Evolutionary conservation across 108 stramenopile genomes (phyloP), one percentile per base, ranked within the genome.

Genomic region (Cyclotella atomus): DNA sequence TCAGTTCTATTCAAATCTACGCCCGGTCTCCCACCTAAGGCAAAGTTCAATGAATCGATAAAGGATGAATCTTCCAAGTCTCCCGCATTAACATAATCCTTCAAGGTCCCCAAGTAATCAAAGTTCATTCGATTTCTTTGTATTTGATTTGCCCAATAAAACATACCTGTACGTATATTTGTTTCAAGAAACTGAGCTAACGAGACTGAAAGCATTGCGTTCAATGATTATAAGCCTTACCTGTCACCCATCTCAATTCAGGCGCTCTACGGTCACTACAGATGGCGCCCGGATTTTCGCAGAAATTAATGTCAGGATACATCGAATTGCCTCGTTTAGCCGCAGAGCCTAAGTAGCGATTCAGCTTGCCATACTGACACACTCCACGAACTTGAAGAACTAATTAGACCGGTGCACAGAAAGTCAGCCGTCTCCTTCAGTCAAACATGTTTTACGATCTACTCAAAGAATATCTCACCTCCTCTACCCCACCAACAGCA

Each of bases 161-260:
- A 83, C 68, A 83, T 68, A 4, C 82, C 82, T 24, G 77, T 68
- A 50, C n/a, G n/a, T 10, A 50, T 20, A n/a, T 16, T n/a, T 4
- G n/a, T 50, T 19, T n/a, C 4, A 50, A 50, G n/a, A 50, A 4
- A 50, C 15, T 4, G 14, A 50, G 49, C n/a, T 50, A 12, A 41
- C 41, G 7, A 41, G 9, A 41, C 12, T 10, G 12, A 41, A 7
- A 41, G 9, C 12, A n/a, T n/a, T n/a, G n/a, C n/a, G n/a, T n/a
- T n/a, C n/a, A n/a, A n/a, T n/a, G n/a, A n/a, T n/a, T n/a, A n/a
- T n/a, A n/a, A n/a, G n/a, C n/a, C n/a, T n/a, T 20, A 50, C 83
- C 83, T 28, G 83, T 75, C 20, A 76, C 52, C 83, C 83, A 83
- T 19, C 75, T 66, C 7, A 83, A 73, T 46, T 80, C 79, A 17